A percentile compares a stretch with the other conserved stretches of the same genome.
phyloP scores from a whole-genome alignment of 192 early-diverging fungal genomes.

The Dissophora globulifera region DNA sequence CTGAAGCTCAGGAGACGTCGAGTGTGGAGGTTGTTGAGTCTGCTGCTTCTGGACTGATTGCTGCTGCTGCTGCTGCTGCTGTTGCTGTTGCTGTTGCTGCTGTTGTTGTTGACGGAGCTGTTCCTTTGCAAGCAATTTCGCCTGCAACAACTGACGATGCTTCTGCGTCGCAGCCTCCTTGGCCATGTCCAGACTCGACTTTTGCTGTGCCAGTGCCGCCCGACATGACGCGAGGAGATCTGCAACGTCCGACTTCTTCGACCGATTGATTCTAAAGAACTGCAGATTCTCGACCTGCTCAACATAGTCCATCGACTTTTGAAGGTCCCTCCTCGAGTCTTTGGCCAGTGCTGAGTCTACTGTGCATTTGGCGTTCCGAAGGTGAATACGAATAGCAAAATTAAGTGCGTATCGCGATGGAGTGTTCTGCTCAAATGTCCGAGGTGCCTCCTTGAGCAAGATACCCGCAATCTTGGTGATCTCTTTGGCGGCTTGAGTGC shows the following conservation, averaged over 20 bases:
- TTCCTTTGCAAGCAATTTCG: constrained; percentile 31
- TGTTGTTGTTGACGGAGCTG: background rate
- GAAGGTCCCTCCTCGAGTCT: constrained; percentile 40
- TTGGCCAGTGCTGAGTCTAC: constrained; percentile 24
- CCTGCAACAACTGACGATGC: constrained; percentile 35
- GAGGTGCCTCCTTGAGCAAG: constrained; percentile 33
- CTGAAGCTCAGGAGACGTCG: constrained; percentile 4
- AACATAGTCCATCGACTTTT: constrained; percentile 48
- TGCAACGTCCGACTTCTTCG: constrained; percentile 45
- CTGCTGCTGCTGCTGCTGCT: constrained; percentile 6
- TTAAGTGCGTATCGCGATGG: constrained; percentile 41
- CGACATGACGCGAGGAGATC: constrained; percentile 42
- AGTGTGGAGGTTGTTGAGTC: no score
- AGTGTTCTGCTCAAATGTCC: constrained; percentile 38
- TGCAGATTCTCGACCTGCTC: constrained; percentile 49
- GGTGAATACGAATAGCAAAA: constrained; percentile 51
- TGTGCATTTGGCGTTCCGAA: constrained; percentile 43
- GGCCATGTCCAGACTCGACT: constrained; percentile 46
- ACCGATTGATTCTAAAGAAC: constrained; percentile 46
- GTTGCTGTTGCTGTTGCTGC: constrained; percentile 16
- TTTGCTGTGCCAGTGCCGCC: constrained; percentile 39
- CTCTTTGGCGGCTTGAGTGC: constrained; percentile 51
- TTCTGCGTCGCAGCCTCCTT: constrained; percentile 40
- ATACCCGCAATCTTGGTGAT: constrained; percentile 48
- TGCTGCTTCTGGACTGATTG: background rate